A percentile compares a stretch with the other conserved stretches of the same genome.
Evolutionary conservation across 805 yeast species (phyloP).

Genomic region (Zygoascus tannicola): DNA sequence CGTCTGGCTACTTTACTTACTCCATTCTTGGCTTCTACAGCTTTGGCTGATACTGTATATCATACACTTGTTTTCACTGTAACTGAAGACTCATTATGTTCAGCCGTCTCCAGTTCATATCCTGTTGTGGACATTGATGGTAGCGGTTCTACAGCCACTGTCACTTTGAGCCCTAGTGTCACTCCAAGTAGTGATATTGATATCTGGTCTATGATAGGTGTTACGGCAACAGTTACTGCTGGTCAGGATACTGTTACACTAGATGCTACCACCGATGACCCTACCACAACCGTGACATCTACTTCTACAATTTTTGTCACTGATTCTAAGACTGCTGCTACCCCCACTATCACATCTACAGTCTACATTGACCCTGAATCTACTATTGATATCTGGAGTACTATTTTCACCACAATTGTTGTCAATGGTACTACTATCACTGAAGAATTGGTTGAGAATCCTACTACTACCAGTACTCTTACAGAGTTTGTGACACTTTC

Average conservation of each 20-base stretch:
- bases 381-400: conserved; percentile 4
- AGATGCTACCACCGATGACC: conserved; percentile 1
- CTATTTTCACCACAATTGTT: conserved; percentile 9
- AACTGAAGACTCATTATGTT: conserved; percentile 7
- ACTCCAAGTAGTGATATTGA: neutral
- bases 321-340: conserved; percentile 4
- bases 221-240: conserved; percentile 6
- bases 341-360: conserved; percentile 10
- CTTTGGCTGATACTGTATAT: conserved; percentile 2
- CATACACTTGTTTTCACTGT: conserved; percentile 8
- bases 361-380: conserved; percentile 10
- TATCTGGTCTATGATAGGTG: neutral
- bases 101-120: conserved; percentile 10
- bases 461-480: neutral
- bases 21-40: neutral
- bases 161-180: conserved; percentile 1
- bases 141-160: conserved; percentile 1
- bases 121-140: conserved; percentile 21
- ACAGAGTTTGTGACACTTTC: conserved; percentile 2
- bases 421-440: conserved; percentile 9
- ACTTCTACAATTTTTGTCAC: conserved; percentile 7
- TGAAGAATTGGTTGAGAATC: conserved; percentile 3
- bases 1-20: neutral
- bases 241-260: conserved; percentile 5
- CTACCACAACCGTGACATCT: conserved; percentile 4